phyloP scores from a whole-genome alignment of 208 protist genomes.

The Endotrypanum monterogeii region DNA sequence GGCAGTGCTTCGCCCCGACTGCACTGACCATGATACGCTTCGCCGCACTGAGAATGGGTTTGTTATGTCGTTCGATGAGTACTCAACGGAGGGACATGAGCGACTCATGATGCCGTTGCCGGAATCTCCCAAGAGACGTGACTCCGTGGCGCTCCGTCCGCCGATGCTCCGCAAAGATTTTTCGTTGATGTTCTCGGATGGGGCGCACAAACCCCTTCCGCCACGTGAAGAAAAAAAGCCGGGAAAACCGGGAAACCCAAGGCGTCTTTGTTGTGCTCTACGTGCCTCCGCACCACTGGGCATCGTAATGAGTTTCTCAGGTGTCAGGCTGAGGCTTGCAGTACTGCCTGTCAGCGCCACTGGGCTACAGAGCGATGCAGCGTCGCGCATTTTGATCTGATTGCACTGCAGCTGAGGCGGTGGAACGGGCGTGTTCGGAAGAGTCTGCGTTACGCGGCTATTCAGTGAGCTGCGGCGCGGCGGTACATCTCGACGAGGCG shows the following conservation, averaged over 20 bases:
- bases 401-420: conserved; percentile 6
- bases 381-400: neutral
- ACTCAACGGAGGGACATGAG: conserved; percentile 20
- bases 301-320: conserved; percentile 1
- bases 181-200: conserved; percentile 3
- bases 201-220: neutral
- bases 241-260: neutral
- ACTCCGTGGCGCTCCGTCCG: conserved; percentile 4
- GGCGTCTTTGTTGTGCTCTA: neutral
- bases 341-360: neutral
- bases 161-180: conserved; percentile 7
- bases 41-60: conserved; percentile 12
- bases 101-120: conserved; percentile 6
- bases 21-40: conserved; percentile 23
- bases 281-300: neutral
- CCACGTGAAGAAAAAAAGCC: neutral
- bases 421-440: neutral
- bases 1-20: conserved; percentile 11
- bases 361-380: conserved; percentile 4
- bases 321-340: conserved; percentile 3
- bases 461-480: neutral
- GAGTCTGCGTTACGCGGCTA: neutral
- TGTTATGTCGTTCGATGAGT: conserved; percentile 11
- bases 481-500: neutral
- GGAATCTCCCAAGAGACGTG: conserved; percentile 2